Conservation (phyloP, 805 yeast genomes). For the Teunomyces funiuensis region DNA sequence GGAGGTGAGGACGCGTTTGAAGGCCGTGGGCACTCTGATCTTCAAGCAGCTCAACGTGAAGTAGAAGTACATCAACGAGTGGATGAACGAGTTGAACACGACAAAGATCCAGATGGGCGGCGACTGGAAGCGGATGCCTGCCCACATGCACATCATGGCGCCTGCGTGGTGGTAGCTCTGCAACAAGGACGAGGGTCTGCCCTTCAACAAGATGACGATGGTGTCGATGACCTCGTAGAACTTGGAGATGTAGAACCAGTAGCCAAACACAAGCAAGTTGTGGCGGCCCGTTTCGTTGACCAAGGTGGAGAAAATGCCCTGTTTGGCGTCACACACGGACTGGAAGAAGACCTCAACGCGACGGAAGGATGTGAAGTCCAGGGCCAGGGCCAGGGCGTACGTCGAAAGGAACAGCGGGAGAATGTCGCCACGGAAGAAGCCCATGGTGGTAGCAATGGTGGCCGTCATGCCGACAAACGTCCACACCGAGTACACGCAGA, state of each 20-base stretch:
- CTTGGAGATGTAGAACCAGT: slow-evolving; percentile 67
- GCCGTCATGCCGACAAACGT: slow-evolving; percentile 65
- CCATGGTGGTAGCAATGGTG: slow-evolving; percentile 45
- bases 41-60: slow-evolving; percentile 60
- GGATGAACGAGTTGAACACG: slow-evolving; percentile 76
- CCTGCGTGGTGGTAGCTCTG: slow-evolving; percentile 80
- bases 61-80: slow-evolving; percentile 71
- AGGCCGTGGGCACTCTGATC: slow-evolving; percentile 53
- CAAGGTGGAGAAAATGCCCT: slow-evolving; percentile 52
- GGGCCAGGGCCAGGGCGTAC: slow-evolving; percentile 1
- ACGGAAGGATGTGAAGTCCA: neutral
- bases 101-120: slow-evolving; percentile 83
- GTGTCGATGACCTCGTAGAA: slow-evolving; percentile 74
- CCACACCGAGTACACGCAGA: slow-evolving; percentile 70
- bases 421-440: slow-evolving; percentile 18
- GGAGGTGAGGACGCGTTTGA: slow-evolving; percentile 61
- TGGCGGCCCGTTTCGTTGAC: slow-evolving; percentile 18
- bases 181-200: slow-evolving; percentile 61
- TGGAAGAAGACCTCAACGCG: slow-evolving; percentile 52
- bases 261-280: slow-evolving; percentile 57
- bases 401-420: slow-evolving; percentile 11
- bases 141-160: slow-evolving; percentile 81
- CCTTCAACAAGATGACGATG: slow-evolving; percentile 62
- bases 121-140: slow-evolving; percentile 65
- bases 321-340: slow-evolving; percentile 57